Evolutionary conservation across 345 rosid species (phyloP), one percentile per base, ranked within the genome.

Genomic region (Balakata baccata): DNA sequence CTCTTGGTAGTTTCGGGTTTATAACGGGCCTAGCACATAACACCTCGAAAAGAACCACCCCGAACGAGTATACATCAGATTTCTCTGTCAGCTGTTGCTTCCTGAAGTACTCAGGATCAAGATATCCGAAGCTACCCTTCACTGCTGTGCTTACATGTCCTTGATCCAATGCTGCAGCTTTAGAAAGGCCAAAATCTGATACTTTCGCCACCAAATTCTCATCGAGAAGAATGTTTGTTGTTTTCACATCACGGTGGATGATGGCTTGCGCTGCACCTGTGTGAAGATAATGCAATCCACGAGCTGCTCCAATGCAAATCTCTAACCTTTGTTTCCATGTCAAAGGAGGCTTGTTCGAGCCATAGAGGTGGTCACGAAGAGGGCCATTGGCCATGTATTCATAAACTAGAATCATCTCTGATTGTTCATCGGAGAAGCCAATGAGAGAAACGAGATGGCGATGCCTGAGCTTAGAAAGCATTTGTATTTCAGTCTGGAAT

Each of bases 361-460:
- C 92, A 54, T 93, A 89, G 53, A 93, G 74, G 81, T 93, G 97
- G 71, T 93, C 97, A 0, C 94, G 93, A 13, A 89, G 72, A 0
- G 97, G 96, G 16, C 98, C 97, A 38, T 93, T 89, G 23, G 88
- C 84, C 98, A 93, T 91, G 83, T 81, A 89, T 82, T 89, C 93
- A 14, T 93, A 93, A 4, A 89, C 97, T n/a, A 93, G 91, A 64
- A 91, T 91, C 98, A 93, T 93, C 82, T 93, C 97, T 9, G 86
- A 65, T 52, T 85, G 77, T 56, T 93, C 92, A 11, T 93, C 92
- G 16, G 94, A 91, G 78, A 91, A 91, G 39, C 96, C 96, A 8
- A 93, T 87, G 1, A 91, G 87, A 3, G 97, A 87, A 8, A 91
- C 34, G 34, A 29, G 34, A 29, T 29, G 34, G 34, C 34, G 34